Evolutionary conservation across 140 eudicot genomes (phyloP).

Genomic region (Flaveria floridana): DNA sequence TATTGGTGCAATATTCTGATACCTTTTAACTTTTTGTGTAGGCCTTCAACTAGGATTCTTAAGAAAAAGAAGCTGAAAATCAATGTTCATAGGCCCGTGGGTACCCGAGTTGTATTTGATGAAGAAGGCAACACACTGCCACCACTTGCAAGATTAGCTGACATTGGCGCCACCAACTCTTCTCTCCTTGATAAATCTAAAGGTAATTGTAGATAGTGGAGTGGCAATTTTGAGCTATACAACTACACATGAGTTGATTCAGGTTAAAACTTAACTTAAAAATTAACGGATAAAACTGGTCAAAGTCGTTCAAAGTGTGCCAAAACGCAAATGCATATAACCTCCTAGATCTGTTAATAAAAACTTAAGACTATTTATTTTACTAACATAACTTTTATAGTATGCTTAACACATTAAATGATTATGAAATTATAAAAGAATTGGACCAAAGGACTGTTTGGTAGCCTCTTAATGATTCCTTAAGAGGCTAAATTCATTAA

Average conservation of each 20-base stretch:
- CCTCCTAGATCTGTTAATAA: background rate
- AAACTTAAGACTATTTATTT: background rate
- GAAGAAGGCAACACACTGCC: slow-evolving; percentile 80
- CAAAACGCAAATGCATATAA: background rate
- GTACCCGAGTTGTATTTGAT: slow-evolving; percentile 84
- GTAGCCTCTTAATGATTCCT: too few relatives aligned
- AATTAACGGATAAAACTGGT: background rate
- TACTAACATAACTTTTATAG: background rate
- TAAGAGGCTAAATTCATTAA: too few relatives aligned
- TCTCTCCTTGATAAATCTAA: slow-evolving; percentile 58
- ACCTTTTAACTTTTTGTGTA: slow-evolving; percentile 28
- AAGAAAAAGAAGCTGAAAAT: slow-evolving; percentile 95
- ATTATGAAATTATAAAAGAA: background rate
- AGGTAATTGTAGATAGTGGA: slow-evolving; percentile 45
- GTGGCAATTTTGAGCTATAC: background rate
- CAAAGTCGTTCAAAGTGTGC: background rate
- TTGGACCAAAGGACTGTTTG: too few relatives aligned
- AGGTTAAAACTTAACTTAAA: background rate
- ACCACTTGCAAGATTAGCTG: slow-evolving; percentile 73
- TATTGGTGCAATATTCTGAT: background rate
- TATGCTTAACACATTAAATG: too few relatives aligned
- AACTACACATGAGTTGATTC: too few relatives aligned
- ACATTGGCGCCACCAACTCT: slow-evolving; percentile 36
- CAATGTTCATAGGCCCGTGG: slow-evolving; percentile 80
- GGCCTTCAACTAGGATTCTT: slow-evolving; percentile 63